Evolutionary conservation across 148 eudicot genomes (phyloP).

Genomic region (Talinum fruticosum): DNA sequence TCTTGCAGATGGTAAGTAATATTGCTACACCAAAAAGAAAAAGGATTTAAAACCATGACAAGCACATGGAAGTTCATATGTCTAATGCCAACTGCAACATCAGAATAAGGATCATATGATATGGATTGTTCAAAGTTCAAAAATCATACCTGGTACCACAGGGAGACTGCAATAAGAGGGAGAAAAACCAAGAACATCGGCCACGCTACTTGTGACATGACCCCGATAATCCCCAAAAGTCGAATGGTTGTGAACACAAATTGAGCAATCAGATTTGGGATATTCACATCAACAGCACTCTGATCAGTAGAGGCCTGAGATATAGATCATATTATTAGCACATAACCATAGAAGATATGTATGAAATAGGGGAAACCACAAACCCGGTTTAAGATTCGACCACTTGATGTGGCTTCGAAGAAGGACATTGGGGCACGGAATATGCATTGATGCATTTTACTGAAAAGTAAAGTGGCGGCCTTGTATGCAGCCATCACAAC

Average conservation of each 20-base stretch:
- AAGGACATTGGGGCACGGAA: conserved; percentile 84
- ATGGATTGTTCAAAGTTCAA: background rate
- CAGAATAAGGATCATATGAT: background rate
- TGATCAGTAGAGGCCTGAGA: conserved; percentile 73
- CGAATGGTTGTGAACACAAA: conserved; percentile 57
- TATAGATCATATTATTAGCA: background rate
- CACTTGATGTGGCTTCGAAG: conserved; percentile 76
- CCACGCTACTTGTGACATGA: conserved; percentile 76
- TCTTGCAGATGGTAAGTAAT: conserved; percentile 60
- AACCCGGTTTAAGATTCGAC: conserved; percentile 65
- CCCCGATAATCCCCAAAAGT: conserved; percentile 53
- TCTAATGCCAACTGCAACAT: too few species aligned
- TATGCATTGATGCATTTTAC: conserved; percentile 57
- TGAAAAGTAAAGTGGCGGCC: conserved; percentile 57
- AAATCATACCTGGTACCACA: conserved; percentile 59
- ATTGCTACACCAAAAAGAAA: conserved; percentile 37
- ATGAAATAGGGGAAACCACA: background rate
- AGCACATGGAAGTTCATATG: too few species aligned
- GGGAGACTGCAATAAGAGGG: too few species aligned
- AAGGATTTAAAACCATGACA: background rate
- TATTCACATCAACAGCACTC: conserved; percentile 51
- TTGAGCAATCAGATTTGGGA: conserved; percentile 38
- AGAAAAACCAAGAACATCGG: conserved; percentile 59
- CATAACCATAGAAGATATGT: background rate
- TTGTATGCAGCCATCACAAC: conserved; percentile 46